These are phyloP conservation scores for Henckelia pumila DNA, from an alignment of 257 asterid genomes.

Conservation along the genomic window DNA sequence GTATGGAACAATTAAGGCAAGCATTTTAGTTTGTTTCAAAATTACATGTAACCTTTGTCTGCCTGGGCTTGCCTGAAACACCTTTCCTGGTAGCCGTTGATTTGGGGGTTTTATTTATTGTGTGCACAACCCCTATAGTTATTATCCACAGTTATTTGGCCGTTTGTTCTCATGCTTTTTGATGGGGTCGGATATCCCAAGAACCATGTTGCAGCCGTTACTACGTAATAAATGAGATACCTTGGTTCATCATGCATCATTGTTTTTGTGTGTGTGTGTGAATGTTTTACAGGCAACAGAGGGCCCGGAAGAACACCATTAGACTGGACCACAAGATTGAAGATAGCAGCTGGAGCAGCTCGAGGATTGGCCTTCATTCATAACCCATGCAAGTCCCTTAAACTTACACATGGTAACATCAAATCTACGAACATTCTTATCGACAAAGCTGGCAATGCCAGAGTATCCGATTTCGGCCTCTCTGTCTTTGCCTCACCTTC, in stretches of 20 bases:
- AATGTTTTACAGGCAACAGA: slow-evolving; percentile 58
- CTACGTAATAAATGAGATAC: background rate
- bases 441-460: slow-evolving; percentile 57
- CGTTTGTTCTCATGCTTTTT: background rate
- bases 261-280: background rate
- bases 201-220: background rate
- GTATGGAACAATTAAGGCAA: background rate
- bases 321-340: slow-evolving; percentile 86
- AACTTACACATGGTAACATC: slow-evolving; percentile 81
- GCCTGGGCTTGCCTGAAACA: background rate
- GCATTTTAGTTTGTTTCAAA: background rate
- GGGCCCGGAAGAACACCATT: slow-evolving; percentile 96
- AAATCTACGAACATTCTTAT: slow-evolving; percentile 84
- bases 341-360: slow-evolving; percentile 83
- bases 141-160: background rate
- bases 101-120: background rate
- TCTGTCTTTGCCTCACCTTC: slow-evolving; percentile 54
- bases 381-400: slow-evolving; percentile 58
- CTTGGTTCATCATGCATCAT: background rate
- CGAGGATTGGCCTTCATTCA: slow-evolving; percentile 73
- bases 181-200: background rate
- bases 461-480: slow-evolving; percentile 80
- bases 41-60: background rate
- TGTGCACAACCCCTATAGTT: background rate
- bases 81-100: background rate